phyloP scores from a whole-genome alignment of 2,329 filamentous ascomycete species.

The Arthrobotrys pseudoclavata region DNA sequence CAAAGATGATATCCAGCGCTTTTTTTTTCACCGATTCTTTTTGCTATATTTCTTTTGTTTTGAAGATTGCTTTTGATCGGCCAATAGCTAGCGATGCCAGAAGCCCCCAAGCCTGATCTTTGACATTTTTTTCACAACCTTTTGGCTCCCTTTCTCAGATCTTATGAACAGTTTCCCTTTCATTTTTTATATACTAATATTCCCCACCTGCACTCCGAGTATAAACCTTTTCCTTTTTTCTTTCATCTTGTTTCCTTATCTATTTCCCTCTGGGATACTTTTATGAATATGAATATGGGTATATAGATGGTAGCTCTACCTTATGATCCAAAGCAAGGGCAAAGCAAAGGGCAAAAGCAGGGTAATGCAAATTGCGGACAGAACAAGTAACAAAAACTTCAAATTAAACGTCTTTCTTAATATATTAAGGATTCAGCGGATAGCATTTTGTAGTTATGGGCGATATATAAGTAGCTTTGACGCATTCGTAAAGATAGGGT shows the following conservation, averaged over 20 bases:
- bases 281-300: background rate
- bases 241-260: background rate
- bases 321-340: background rate
- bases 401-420: too few species aligned
- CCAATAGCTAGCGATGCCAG: background rate
- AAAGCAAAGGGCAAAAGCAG: background rate
- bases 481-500: too few species aligned
- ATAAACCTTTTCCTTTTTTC: background rate
- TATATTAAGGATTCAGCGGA: too few species aligned
- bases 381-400: too few species aligned
- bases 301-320: too few species aligned
- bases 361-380: too few species aligned
- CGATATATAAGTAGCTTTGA: too few species aligned
- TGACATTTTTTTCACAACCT: background rate
- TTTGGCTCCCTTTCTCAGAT: background rate
- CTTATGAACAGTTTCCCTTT: background rate
- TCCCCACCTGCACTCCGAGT: background rate
- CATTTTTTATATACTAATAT: background rate
- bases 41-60: background rate
- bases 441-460: too few species aligned
- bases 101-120: background rate
- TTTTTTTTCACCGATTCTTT: background rate
- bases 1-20: background rate
- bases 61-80: background rate
- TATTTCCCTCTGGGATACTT: background rate